Evolutionary conservation across 2,329 filamentous ascomycete genomes (phyloP).

Genomic region (Trichoderma sp.): DNA sequence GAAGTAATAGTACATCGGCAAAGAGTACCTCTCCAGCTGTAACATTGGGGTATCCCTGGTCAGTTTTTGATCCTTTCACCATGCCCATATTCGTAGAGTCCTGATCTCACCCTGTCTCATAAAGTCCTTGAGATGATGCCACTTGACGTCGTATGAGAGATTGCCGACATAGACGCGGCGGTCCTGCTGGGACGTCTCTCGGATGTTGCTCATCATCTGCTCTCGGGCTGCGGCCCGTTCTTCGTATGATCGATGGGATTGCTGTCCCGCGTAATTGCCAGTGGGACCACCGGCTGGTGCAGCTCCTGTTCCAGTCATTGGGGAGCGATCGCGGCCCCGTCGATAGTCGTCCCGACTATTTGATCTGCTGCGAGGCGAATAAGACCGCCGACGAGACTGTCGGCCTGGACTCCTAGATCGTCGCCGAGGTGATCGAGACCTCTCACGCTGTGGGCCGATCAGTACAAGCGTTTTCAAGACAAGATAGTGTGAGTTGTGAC

Average conservation of each 20-base stretch:
- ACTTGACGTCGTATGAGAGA: conserved; percentile 98
- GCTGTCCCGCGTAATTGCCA: conserved; percentile 58
- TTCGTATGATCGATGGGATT: conserved; percentile 73
- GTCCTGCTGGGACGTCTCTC: conserved; percentile 96
- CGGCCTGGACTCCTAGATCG: conserved; percentile 81
- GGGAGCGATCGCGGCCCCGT: conserved; percentile 72
- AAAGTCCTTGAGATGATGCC: conserved; percentile 99
- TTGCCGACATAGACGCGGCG: conserved; percentile 99
- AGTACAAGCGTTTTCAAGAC: neutral
- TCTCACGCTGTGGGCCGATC: conserved; percentile 65
- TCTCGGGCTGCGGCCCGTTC: conserved; percentile 81
- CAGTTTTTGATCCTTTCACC: conserved; percentile 34
- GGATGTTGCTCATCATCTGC: conserved; percentile 92
- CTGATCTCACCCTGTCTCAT: conserved; percentile 92
- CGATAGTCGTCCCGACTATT: conserved; percentile 73
- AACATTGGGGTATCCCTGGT: conserved; percentile 35
- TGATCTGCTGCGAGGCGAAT: conserved; percentile 76
- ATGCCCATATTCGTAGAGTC: conserved; percentile 25
- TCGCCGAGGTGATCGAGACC: conserved; percentile 73
- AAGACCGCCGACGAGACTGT: conserved; percentile 68
- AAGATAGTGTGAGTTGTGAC: neutral
- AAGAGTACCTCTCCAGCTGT: conserved; percentile 98
- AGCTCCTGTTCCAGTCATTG: conserved; percentile 75
- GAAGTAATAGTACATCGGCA: conserved; percentile 98
- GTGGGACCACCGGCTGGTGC: conserved; percentile 67